Conservation (phyloP, 441 rosid species). For the Pelargonium fulgidum region DNA sequence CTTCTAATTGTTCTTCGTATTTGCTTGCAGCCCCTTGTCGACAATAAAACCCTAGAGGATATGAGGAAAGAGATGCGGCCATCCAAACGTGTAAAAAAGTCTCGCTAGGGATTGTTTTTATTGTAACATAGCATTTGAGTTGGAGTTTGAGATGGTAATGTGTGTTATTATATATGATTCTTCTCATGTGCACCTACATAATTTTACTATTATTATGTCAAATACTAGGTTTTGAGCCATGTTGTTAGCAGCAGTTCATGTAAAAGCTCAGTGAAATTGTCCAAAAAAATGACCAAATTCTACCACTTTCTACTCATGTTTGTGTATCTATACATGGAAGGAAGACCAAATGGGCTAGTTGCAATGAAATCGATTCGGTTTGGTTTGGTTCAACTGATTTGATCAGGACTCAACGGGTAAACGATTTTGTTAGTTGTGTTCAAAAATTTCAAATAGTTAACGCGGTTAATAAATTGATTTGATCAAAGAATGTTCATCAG, state of each 20-base stretch:
- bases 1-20: conserved; percentile 1
- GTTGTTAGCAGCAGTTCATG: background rate
- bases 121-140: background rate
- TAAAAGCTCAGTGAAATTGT: background rate
- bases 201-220: background rate
- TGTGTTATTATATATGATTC: background rate
- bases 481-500: no score
- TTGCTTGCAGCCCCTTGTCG: conserved; percentile 57
- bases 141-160: background rate
- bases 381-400: no score
- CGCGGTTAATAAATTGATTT: no score
- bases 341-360: no score
- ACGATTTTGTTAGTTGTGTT: no score
- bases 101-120: conserved; percentile 30
- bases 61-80: conserved; percentile 52
- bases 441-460: no score
- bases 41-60: conserved; percentile 47
- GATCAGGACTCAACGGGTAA: no score
- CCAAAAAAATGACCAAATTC: background rate
- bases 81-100: conserved; percentile 57
- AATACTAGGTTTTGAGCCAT: background rate
- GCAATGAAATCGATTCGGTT: no score
- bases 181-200: background rate
- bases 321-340: no score
- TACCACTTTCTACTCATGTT: no score